Evolutionary conservation across 371 early-diverging fungal species (phyloP), one percentile per base, ranked within the genome.

Genomic region (Rhizopus arrhizus): DNA sequence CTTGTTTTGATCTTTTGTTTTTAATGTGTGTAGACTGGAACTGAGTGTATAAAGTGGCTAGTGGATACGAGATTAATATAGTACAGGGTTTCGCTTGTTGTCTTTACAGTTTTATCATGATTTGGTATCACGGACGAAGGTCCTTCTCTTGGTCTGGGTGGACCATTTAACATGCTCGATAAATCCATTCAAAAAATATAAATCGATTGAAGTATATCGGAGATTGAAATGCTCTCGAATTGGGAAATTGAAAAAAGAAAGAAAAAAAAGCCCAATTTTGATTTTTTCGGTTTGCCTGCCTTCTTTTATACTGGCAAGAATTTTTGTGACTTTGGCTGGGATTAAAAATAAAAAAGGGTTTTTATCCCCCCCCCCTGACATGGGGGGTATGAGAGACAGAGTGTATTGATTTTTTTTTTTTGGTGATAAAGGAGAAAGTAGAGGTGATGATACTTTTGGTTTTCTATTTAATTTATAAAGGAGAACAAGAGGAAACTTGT

Each of bases 91-190:
- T 22, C 22, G 22, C 22, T 22, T 22, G 22, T 22, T 22, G 22
- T 22, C 22, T 22, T 48, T 48, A 48, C 48, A 48, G 48, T 48
- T 48, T 28, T 48, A 29, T 22, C 22, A 48, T 15, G 8, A 12
- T 12, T 29, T 29, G 12, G 5, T 9, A n/a, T 48, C 7, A 29
- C 5, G 8, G 48, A 9, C 48, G 13, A 13, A 13, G 8, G 40
- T 8, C 13, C 13, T 38, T 48, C 48, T 29, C 29, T 10, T 16
- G 48, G 48, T 12, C 48, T 48, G 2, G 48, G 12, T 22, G 62
- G 33, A 46, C 56, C 68, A 60, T 68, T 68, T 4, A 68, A 47
- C 68, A 68, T 68, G 29, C 61, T 68, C 16, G 57, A 59, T 60
- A 68, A 58, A 60, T 68, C 64, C 68, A 68, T 68, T 16, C 42